Conservation (phyloP, 139 green algal genomes). For the Auxenochlorella pyrenoidosa region DNA sequence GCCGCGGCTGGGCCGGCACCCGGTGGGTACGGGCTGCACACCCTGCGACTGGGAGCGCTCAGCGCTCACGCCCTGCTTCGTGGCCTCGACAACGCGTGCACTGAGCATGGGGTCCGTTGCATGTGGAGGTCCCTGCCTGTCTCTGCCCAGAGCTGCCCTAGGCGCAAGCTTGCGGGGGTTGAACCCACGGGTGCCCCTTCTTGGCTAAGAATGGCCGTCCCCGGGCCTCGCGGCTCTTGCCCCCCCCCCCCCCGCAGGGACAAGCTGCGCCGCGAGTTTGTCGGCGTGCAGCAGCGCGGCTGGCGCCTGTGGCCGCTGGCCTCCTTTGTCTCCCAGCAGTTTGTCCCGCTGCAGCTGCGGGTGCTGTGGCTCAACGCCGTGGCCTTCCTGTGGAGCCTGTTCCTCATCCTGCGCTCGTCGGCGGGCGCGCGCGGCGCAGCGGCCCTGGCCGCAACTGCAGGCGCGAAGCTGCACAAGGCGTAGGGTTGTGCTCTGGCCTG, state of each 20-base stretch:
- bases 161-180: no score
- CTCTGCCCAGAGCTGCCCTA: no score
- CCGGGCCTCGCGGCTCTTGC: no score
- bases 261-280: neutral
- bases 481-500: no score
- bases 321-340: conserved; percentile 40
- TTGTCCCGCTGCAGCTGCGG: conserved; percentile 40
- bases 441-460: neutral
- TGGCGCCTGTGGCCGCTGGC: conserved; percentile 48
- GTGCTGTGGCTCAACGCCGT: conserved; percentile 47
- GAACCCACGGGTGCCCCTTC: no score
- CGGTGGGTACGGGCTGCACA: no score
- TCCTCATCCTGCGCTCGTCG: conserved; percentile 33
- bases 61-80: no score
- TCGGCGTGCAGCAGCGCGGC: conserved; percentile 7
- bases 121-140: no score
- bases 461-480: neutral
- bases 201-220: no score
- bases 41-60: no score
- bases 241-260: neutral
- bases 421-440: neutral
- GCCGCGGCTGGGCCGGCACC: neutral
- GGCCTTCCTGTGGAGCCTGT: conserved; percentile 39
- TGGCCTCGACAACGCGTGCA: no score
- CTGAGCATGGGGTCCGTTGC: no score